Percentiles rank a stretch among this genome's conserved stretches.
Conservation (phyloP, 179 eudicot genomes). For the Vitellaria paradoxa region DNA sequence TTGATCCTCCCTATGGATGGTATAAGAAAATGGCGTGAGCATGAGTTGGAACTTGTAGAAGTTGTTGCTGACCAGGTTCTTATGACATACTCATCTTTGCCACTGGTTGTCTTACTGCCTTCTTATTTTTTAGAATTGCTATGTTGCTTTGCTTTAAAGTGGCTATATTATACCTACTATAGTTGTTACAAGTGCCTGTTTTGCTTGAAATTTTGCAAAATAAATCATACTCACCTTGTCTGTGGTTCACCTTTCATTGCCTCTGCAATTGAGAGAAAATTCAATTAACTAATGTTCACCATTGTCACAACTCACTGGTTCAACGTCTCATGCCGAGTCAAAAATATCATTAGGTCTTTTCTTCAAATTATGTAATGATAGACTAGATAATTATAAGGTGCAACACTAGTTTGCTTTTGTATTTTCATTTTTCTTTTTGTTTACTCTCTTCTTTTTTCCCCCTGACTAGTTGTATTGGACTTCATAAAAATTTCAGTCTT, state of each 20-base stretch:
- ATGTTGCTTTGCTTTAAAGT: neutral
- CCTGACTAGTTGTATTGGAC: neutral
- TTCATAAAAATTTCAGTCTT: neutral
- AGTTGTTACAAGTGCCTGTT: neutral
- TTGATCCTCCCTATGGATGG: slow-evolving; percentile 51
- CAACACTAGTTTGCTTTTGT: neutral
- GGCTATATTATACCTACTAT: neutral
- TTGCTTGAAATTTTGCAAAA: neutral
- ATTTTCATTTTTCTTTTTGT: neutral
- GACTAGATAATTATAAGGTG: neutral
- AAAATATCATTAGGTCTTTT: slow-evolving; percentile 1
- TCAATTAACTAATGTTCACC: neutral
- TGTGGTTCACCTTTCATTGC: neutral
- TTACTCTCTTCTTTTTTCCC: neutral
- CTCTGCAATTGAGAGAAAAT: neutral
- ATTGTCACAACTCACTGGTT: neutral
- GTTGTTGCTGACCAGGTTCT: slow-evolving; percentile 68
- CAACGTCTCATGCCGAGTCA: too few relatives aligned
- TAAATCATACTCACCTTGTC: neutral
- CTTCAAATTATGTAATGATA: neutral
- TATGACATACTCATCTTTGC: neutral
- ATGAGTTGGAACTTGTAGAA: slow-evolving; percentile 67
- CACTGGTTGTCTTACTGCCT: neutral
- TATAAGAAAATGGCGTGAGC: slow-evolving; percentile 48
- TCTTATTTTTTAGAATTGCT: neutral